Base-by-base conservation (phyloP, 2,329 filamentous ascomycete genomes). In the Chrysoporthe puriensis region DNA sequence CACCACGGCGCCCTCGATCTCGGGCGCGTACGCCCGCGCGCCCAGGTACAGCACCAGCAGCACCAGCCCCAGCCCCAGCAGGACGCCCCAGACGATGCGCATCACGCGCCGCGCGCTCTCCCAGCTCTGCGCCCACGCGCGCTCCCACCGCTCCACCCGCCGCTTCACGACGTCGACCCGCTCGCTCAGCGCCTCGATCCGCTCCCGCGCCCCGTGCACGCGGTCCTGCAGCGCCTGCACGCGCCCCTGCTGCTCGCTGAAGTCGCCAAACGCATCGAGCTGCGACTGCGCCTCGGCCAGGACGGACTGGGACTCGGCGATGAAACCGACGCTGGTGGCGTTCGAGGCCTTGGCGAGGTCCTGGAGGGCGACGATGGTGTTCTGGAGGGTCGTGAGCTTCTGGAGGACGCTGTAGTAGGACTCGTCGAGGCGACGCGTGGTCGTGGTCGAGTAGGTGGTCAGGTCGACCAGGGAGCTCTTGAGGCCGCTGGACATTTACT, bases 351-450 rank as follows among this genome's bases (percentile, higher is more conserved):
- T 80, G 0, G 90, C 88, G n/a, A 95, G 83, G 72, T 91, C 88
- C 73, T 88, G 89, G 40, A 95, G 80, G 2, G 85, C 85, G 6
- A 82, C 77, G 50, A 94, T 85, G 0, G 88, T 92, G 71, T 82
- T 85, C 64, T 90, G 89, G 48, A 94, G 80, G 0, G 83, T 77
- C 62, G 84, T 85, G 61, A 91, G 83, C 74, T 90, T 92, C 75
- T 92, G 89, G 42, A 93, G 82, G 11, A 94, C 85, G 0, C 87
- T 86, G 71, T 91, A 91, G 79, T 94, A 94, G 3, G 90, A 90
- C 68, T 91, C 87, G 76, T 94, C 91, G 54, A 95, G 85, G 44
- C 85, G 85, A 69, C 85, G 83, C 18, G 89, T 91, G 34, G 89
- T 87, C 32, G 83, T 79, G 66, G 87, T 83, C 32, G 90, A 90